phyloP scores from a whole-genome alignment of 805 yeast species.

The Cyberlindnera subsufficiens region DNA sequence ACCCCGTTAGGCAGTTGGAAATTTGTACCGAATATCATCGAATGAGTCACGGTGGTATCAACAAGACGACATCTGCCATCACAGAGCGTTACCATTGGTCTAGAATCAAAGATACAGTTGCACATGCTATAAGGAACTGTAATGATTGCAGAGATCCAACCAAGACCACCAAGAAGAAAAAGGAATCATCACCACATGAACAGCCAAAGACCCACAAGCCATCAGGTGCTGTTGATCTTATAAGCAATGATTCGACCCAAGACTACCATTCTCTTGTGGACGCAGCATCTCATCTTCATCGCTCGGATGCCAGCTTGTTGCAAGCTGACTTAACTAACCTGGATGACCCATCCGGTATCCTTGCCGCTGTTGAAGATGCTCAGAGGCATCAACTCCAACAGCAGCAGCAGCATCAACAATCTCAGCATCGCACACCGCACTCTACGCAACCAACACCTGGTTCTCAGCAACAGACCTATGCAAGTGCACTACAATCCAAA shows the following conservation, averaged over 20 bases:
- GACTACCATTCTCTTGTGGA: slow-evolving; percentile 13
- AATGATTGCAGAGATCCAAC: slow-evolving; percentile 45
- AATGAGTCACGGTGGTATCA: slow-evolving; percentile 78
- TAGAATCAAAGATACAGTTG: slow-evolving; percentile 81
- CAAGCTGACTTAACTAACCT: slow-evolving; percentile 18
- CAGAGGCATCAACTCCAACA: slow-evolving; percentile 27
- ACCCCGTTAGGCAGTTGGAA: slow-evolving; percentile 65
- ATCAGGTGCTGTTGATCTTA: slow-evolving; percentile 3
- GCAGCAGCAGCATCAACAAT: slow-evolving; percentile 8
- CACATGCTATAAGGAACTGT: slow-evolving; percentile 72
- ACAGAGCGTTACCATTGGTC: slow-evolving; percentile 88
- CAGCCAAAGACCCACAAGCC: not conserved
- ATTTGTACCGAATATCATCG: slow-evolving; percentile 69
- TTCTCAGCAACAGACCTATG: slow-evolving; percentile 1
- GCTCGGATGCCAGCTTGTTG: slow-evolving; percentile 14
- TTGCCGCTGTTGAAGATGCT: slow-evolving; percentile 59
- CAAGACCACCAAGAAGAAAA: slow-evolving; percentile 12
- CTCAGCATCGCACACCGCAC: slow-evolving; percentile 2
- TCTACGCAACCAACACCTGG: slow-evolving; percentile 1
- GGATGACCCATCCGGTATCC: slow-evolving; percentile 23
- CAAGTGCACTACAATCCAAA: slow-evolving; percentile 1
- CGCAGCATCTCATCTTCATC: slow-evolving; percentile 5
- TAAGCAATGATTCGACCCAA: slow-evolving; percentile 6
- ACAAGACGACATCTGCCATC: slow-evolving; percentile 73
- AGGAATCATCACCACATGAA: slow-evolving; percentile 4